Evolutionary conservation across 768 basidiomycete species (phyloP).

Genomic region (Russula foetens): DNA sequence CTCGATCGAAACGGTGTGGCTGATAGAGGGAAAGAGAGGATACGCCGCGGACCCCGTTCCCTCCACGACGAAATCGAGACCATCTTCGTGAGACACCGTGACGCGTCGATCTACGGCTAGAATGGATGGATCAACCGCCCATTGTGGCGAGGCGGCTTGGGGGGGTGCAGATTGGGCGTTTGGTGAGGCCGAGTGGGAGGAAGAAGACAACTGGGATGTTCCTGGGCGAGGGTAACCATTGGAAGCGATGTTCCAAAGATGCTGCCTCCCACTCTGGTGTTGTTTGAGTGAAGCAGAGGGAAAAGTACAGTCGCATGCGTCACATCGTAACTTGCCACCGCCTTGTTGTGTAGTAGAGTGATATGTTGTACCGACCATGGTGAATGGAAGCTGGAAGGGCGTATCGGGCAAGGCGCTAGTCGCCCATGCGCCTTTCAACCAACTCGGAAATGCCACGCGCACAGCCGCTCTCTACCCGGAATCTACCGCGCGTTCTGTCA

Average conservation of each 20-base stretch:
- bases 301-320: constrained; percentile 15
- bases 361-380: background rate
- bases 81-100: constrained; percentile 5
- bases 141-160: background rate
- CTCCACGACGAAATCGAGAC: constrained; percentile 1
- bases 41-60: background rate
- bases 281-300: background rate
- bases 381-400: background rate
- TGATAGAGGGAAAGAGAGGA: background rate
- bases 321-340: constrained; percentile 21
- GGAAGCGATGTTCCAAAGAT: background rate
- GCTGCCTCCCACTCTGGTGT: constrained; percentile 3
- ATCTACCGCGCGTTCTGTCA: background rate
- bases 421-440: background rate
- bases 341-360: background rate
- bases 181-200: background rate
- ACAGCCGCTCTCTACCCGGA: no score
- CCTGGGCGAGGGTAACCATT: background rate
- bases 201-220: background rate
- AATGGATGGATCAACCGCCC: background rate
- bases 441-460: background rate
- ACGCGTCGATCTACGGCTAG: background rate
- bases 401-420: background rate
- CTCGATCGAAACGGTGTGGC: background rate
- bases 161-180: background rate